Conservation (phyloP, 208 protist genomes). For the Wallacemonas sp. region DNA sequence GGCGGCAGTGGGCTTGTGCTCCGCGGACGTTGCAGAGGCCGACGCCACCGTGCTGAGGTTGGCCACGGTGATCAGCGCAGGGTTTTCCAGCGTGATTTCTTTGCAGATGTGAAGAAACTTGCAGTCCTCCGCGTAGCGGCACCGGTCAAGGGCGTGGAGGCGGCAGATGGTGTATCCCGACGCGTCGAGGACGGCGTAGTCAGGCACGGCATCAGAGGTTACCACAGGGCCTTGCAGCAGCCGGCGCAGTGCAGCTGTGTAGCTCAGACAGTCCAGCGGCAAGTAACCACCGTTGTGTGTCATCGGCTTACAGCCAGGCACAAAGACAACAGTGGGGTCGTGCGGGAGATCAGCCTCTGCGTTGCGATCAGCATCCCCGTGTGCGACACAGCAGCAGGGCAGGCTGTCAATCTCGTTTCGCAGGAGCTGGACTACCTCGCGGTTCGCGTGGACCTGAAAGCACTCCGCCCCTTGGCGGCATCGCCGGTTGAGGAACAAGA, state of each 20-base stretch:
- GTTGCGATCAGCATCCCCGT: conserved; percentile 65
- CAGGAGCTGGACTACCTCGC: conserved; percentile 48
- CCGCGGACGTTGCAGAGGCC: neutral
- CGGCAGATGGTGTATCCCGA: conserved; percentile 54
- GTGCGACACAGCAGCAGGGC: conserved; percentile 71
- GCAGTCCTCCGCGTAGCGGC: conserved; percentile 83
- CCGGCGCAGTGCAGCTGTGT: conserved; percentile 58
- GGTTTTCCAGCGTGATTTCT: conserved; percentile 37
- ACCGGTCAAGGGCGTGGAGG: conserved; percentile 69
- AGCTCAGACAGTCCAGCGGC: conserved; percentile 54
- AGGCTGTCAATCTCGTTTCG: conserved; percentile 52
- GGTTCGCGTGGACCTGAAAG: conserved; percentile 80
- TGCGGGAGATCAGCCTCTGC: conserved; percentile 6
- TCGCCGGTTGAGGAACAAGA: conserved; percentile 66
- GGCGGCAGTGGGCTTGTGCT: too few species aligned
- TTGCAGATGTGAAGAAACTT: conserved; percentile 87
- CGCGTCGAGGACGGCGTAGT: conserved; percentile 31
- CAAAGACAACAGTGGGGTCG: conserved; percentile 24
- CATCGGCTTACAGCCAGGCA: conserved; percentile 26
- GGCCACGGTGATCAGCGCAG: conserved; percentile 25
- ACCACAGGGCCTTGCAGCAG: conserved; percentile 36
- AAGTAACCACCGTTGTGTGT: conserved; percentile 32
- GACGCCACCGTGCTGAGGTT: neutral
- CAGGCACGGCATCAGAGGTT: conserved; percentile 21
- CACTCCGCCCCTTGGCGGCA: conserved; percentile 72